Conservation (phyloP, 225 moss, liverwort and hornwort species). For the Thuidium tamariscinum region DNA sequence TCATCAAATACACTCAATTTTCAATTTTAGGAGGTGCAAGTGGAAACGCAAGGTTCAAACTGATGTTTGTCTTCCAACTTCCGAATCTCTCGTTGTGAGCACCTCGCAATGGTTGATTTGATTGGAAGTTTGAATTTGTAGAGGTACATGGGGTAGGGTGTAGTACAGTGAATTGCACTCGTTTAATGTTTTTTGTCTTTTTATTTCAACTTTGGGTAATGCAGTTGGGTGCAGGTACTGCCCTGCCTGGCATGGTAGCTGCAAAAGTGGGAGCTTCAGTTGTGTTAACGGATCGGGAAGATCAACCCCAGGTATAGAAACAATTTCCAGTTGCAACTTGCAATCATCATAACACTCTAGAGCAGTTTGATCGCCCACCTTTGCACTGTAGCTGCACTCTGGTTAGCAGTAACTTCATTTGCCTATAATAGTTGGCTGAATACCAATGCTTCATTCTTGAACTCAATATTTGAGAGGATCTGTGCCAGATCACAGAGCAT, state of each 20-base stretch:
- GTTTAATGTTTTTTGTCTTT: neutral
- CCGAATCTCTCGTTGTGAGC: neutral
- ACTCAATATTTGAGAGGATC: neutral
- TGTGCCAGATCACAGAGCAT: neutral
- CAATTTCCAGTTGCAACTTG: neutral
- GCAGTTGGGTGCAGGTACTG: constrained; percentile 83
- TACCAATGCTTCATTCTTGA: neutral
- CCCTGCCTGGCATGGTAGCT: constrained; percentile 66
- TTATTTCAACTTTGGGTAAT: neutral
- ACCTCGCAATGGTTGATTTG: neutral
- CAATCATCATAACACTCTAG: neutral
- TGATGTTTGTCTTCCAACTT: neutral
- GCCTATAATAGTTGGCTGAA: neutral
- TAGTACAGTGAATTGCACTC: neutral
- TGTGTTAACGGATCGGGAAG: constrained; percentile 62
- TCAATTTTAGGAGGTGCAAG: neutral
- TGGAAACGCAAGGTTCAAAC: neutral
- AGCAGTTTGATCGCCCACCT: neutral
- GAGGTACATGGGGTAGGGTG: neutral
- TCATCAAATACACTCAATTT: too few relatives aligned
- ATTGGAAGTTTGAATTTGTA: neutral
- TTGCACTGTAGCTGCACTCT: neutral
- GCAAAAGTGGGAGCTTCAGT: constrained; percentile 76
- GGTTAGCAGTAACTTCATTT: neutral
- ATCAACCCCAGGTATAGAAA: constrained; percentile 38